Evolutionary conservation across 805 yeast species (phyloP), one percentile per base, ranked within the genome.

Genomic region (Myxozyma mucilagina): DNA sequence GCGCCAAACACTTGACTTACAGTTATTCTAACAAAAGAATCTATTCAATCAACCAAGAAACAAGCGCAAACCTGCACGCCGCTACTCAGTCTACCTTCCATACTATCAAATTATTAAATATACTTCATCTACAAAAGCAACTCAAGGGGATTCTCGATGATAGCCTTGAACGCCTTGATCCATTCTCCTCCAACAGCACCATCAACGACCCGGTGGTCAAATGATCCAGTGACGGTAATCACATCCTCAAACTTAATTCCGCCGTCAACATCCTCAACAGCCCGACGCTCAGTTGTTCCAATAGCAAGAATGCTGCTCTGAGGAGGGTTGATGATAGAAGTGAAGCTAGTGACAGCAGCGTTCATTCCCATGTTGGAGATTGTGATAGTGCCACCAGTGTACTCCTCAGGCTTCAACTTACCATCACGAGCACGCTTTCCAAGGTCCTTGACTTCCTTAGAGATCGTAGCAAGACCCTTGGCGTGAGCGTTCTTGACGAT

Each of bases 321-420:
- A 57, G 99, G 99, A 65, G 97, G 98, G 84, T 94, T 94, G 76
- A 94, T 87, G 78, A 94, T 94, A 41, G 99, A 93, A 35, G 99
- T 93, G 85, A 94, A 94, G 74, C 87, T 73, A 67, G 85, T 82
- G 50, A 93, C 97, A 58, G 99, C 98, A 60, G 80, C 84, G 85
- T 94, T 94, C 99, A 94, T 94, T 75, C 99, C 99, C 82, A 94
- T 82, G 87, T 94, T 94, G 68, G 98, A 94, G 73, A 94, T 93
- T 76, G 97, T 91, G 77, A 94, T 90, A 70, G 99, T 92, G 74
- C 99, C 99, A 72, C 99, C 99, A 83, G 90, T 97, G 87, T 89
- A 94, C 80, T 94, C 99, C 77, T 90, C 96, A 66, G 99, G 99
- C 68, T 79, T 74, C 75, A 94, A 86, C 82, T 93, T 94, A 79